phyloP scores from a whole-genome alignment of 306 rosid species.

The Corylus heterophylla region DNA sequence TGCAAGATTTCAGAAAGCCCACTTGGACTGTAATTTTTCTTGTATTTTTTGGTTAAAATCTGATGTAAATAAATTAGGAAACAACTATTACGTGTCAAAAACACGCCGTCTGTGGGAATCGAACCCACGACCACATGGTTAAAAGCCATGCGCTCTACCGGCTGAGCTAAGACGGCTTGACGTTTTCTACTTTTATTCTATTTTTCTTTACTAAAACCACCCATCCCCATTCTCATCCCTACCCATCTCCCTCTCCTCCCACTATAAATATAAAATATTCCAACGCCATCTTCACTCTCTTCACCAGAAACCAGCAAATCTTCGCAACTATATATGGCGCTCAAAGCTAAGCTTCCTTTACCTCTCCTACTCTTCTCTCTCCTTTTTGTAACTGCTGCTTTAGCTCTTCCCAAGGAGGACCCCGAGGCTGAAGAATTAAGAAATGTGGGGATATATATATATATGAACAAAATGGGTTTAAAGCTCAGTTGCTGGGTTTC shows the following conservation, averaged over 20 bases:
- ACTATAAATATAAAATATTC: not conserved
- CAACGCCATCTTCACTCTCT: not conserved
- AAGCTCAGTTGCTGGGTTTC: too few species aligned
- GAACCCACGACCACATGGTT: slow-evolving; percentile 11
- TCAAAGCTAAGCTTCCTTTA: slow-evolving; percentile 24
- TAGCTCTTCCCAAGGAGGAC: slow-evolving; percentile 24
- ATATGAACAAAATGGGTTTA: too few species aligned
- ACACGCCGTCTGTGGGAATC: slow-evolving; percentile 1
- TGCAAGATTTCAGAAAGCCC: too few species aligned
- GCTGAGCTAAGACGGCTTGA: not conserved
- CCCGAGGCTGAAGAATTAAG: slow-evolving; percentile 11
- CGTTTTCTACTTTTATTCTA: too few species aligned
- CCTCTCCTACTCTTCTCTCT: slow-evolving; percentile 21
- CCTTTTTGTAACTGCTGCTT: slow-evolving; percentile 14
- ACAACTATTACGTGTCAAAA: too few species aligned
- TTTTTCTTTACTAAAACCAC: not conserved
- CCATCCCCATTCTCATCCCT: not conserved
- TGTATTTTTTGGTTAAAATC: too few species aligned
- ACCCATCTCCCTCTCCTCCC: not conserved
- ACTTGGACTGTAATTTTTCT: too few species aligned
- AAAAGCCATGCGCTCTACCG: not conserved
- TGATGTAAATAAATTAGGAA: too few species aligned
- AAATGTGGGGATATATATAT: too few species aligned
- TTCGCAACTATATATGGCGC: slow-evolving; percentile 13
- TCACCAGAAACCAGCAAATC: not conserved